phyloP scores from a whole-genome alignment of 2,329 filamentous ascomycete species.

The Botryotinia calthae region DNA sequence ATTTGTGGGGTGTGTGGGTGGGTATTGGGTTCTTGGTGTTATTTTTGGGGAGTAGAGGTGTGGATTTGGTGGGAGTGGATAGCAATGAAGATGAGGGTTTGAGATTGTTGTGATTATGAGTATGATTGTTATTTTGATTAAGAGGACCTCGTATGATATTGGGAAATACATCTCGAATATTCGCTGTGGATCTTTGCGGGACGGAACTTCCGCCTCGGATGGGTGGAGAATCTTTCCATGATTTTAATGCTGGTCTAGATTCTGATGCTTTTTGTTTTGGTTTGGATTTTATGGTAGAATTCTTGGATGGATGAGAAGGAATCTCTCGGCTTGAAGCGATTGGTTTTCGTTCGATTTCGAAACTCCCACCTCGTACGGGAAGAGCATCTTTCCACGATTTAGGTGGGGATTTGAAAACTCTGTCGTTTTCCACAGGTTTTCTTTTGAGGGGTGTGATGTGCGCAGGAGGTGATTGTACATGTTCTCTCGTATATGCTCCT shows the following conservation, averaged over 20 bases:
- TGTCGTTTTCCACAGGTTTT: background rate
- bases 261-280: background rate
- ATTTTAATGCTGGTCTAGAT: background rate
- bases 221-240: background rate
- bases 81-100: background rate
- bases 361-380: background rate
- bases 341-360: conserved; percentile 3
- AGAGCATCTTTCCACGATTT: conserved; percentile 9
- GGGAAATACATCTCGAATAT: background rate
- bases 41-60: background rate
- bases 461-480: background rate
- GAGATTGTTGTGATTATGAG: background rate
- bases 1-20: background rate
- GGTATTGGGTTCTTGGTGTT: too few relatives aligned
- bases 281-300: fast-evolving
- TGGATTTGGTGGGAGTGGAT: background rate
- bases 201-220: background rate
- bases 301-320: background rate
- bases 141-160: background rate
- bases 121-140: background rate
- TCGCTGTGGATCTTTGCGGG: background rate
- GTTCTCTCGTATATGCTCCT: background rate
- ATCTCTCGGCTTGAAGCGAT: background rate
- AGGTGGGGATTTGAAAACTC: background rate
- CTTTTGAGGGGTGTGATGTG: conserved; percentile 21